Conservation (phyloP, 2,329 filamentous ascomycete genomes). For the Falciphora oryzae region DNA sequence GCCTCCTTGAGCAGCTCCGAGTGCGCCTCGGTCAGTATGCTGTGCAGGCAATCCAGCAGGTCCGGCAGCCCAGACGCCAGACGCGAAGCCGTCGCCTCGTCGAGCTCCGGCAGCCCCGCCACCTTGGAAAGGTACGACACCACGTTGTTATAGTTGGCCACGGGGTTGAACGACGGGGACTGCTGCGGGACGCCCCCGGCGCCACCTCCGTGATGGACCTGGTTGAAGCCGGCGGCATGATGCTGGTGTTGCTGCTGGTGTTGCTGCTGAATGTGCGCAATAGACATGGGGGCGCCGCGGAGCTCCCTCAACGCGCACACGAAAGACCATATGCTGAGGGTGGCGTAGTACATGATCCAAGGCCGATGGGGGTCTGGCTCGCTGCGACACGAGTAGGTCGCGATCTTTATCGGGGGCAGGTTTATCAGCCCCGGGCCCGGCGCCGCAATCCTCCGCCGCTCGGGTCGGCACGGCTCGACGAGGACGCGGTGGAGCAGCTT, state of each 20-base stretch:
- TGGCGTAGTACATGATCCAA: constrained; percentile 87
- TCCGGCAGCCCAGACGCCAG: constrained; percentile 51
- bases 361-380: constrained; percentile 80
- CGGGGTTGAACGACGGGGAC: constrained; percentile 4
- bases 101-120: constrained; percentile 64
- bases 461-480: constrained; percentile 40
- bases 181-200: not conserved
- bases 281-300: not conserved
- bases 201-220: not conserved
- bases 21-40: constrained; percentile 37
- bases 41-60: constrained; percentile 37
- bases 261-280: constrained; percentile 31
- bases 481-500: constrained; percentile 74
- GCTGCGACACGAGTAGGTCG: constrained; percentile 64
- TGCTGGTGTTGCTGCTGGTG: constrained; percentile 20
- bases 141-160: constrained; percentile 27
- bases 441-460: constrained; percentile 11
- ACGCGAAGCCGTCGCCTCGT: constrained; percentile 59
- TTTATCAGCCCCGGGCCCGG: constrained; percentile 13
- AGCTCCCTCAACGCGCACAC: constrained; percentile 67
- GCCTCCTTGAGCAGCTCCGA: constrained; percentile 75
- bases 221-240: not conserved
- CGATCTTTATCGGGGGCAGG: constrained; percentile 31
- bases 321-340: constrained; percentile 82
- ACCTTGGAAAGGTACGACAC: constrained; percentile 51